These are phyloP conservation scores for Hypsizygus ulmarius DNA, from an alignment of 1,284 basidiomycete species.

Conservation along the genomic window DNA sequence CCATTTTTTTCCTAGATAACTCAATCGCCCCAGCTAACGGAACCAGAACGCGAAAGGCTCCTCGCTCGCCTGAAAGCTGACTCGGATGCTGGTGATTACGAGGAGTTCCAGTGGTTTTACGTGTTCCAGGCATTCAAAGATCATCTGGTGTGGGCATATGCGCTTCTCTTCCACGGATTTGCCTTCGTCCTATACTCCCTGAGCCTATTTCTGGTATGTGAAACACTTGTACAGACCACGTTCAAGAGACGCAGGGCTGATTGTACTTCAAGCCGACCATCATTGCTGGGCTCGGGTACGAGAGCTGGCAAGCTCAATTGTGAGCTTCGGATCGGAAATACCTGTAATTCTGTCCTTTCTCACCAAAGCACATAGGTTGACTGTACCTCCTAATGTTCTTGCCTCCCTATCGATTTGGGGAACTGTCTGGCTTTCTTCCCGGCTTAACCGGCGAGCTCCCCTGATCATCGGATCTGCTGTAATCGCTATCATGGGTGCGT, in stretches of 20 bases:
- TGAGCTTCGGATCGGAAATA: slow-evolving; percentile 25
- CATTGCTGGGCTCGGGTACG: slow-evolving; percentile 55
- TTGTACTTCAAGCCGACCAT: slow-evolving; percentile 48
- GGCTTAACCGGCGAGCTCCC: slow-evolving; percentile 46
- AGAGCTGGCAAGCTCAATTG: slow-evolving; percentile 61
- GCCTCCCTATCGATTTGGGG: slow-evolving; percentile 48
- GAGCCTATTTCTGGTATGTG: slow-evolving; percentile 50
- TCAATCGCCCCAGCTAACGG: slow-evolving; percentile 38
- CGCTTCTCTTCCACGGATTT: slow-evolving; percentile 64
- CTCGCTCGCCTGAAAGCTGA: slow-evolving; percentile 47
- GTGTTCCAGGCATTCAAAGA: slow-evolving; percentile 56
- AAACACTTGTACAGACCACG: background rate
- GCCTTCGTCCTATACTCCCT: slow-evolving; percentile 56
- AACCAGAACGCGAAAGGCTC: slow-evolving; percentile 46
- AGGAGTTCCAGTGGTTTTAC: slow-evolving; percentile 49
- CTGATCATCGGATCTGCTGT: slow-evolving; percentile 56
- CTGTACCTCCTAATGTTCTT: slow-evolving; percentile 56
- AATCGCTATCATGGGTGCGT: slow-evolving; percentile 53
- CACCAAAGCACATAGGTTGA: slow-evolving; percentile 37
- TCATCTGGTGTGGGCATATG: slow-evolving; percentile 62
- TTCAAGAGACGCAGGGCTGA: background rate
- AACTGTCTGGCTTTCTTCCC: slow-evolving; percentile 50
- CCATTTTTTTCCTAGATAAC: background rate
- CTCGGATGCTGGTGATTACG: slow-evolving; percentile 50
- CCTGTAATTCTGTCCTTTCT: background rate